Evolutionary conservation across 1,139 yeast species (phyloP), one percentile per base, ranked within the genome.

Genomic region (Scheffersomyces segobiensis): DNA sequence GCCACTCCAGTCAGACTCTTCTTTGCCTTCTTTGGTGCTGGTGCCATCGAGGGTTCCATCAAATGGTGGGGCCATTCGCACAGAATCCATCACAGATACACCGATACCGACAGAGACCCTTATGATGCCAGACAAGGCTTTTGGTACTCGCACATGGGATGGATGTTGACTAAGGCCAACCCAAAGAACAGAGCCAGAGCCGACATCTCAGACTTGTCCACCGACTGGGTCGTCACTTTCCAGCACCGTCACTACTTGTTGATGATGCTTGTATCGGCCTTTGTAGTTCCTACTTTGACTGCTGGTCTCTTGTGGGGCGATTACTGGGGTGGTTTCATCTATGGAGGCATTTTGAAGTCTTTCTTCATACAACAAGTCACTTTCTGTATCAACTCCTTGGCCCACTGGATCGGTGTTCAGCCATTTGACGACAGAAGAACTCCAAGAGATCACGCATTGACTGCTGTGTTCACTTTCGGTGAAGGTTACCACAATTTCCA

Each of bases 31-130:
- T 89, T 90, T 65, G 99, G 99, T 59, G 96, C 97, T 52, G 97
- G 97, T 58, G 91, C 98, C 59, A 93, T 92, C 59, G 97, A 95
- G 78, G 99, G 99, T 65, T 93, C 98, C 55, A 89, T 93, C 75
- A 93, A 95, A 79, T 96, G 99, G 99, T 95, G 99, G 99, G 88
- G 96, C 57, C 97, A 95, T 74, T 89, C 96, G 57, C 99, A 95
- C 81, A 88, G 99, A 82, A 86, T 96, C 63, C 99, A 95, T 79
- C 99, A 95, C 81, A 86, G 99, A 78, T 95, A 89, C 81, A 95
- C 98, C 18, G 99, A 95, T 78, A 95, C 99, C 53, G 83, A 87
- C 62, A 89, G 97, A 83, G 99, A 95, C 76, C 99, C 99, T 57
- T 96, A 95, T 76, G 97, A 93, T 71, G 99, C 98, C 54, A 88